Evolutionary conservation across 1,284 basidiomycete genomes (phyloP).

Genomic region (Puccinia horiana): DNA sequence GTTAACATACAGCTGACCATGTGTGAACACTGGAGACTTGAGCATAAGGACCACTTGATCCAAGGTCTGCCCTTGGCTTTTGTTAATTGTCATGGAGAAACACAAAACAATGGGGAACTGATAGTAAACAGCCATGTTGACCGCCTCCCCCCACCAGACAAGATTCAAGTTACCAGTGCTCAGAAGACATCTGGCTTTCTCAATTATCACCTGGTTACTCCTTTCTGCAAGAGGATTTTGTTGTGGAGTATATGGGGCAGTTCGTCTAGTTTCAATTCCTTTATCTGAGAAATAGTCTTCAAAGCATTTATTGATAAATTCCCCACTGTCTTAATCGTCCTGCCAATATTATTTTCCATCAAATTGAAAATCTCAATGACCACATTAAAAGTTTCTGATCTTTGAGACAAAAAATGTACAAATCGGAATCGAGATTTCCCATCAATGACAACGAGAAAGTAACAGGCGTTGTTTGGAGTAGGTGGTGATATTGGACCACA

Average conservation of each 20-base stretch:
- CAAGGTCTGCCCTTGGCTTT: constrained; percentile 62
- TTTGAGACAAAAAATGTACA: background rate
- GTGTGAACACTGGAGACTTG: background rate
- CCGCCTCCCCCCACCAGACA: background rate
- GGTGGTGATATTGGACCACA: constrained; percentile 18
- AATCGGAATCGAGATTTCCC: constrained; percentile 14
- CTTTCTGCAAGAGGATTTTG: background rate
- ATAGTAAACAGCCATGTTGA: constrained; percentile 3
- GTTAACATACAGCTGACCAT: constrained; percentile 19
- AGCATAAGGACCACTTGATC: constrained; percentile 11
- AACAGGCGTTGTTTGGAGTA: background rate
- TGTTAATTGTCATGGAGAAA: constrained; percentile 62
- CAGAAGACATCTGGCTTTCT: background rate
- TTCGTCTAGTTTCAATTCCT: background rate
- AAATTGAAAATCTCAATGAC: background rate
- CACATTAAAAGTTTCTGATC: background rate
- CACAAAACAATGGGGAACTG: constrained; percentile 61
- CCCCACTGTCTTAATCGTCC: background rate
- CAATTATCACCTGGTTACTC: background rate
- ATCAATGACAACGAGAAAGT: constrained; percentile 17
- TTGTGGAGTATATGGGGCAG: background rate
- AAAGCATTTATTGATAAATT: constrained; percentile 14
- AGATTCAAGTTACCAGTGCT: background rate
- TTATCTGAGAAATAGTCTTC: background rate
- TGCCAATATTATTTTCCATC: background rate